Base-by-base conservation (phyloP, 345 rosid genomes). In the Iberis pinnata region DNA sequence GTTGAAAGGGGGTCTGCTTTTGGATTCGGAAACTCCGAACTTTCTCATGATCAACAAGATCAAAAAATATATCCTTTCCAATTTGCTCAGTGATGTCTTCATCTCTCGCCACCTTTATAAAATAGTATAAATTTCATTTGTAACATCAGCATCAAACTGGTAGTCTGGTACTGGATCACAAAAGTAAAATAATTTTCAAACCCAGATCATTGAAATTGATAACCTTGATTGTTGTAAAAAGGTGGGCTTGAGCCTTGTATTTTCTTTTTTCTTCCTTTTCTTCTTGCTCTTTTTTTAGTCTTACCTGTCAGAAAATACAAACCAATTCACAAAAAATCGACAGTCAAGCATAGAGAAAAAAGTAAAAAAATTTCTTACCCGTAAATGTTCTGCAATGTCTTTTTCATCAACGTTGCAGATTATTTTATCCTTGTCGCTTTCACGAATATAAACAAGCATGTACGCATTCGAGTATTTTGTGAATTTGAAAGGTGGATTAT, bases 391-490 rank as follows among this genome's bases (percentile, higher is more conserved):
- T 10, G 96, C 98, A 68, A 92, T 92, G 73, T 92, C 98, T 68
- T 88, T 88, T 70, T 92, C 98, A 73, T 92, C 98, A 43, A 92
- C 96, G 37, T 81, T 80, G 73, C 98, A 88, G 33, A 92, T 81
- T 64, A 92, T 92, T 70, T 88, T 88, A 58, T 87, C 98, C 75
- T 78, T 88, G 64, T 92, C 98, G 60, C 88, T 79, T 25, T 92
- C 96, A 49, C 96, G 93, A 49, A 88, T 85, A 52, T 92, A 92
- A 29, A 92, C 98, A 58, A 88, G 96, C 98, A 92, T 92, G 71
- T 92, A 92, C 11, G 98, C 98, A 73, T 92, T 92, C 33, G 98
- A 92, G 70, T 83, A 84, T 71, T 92, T 92, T 22, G 98, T 92
- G 78, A 92, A 92, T 49, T 88, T 92, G 63, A 92, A 88, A 53